These are phyloP conservation scores for Mycena rosella DNA, from an alignment of 768 basidiomycete genomes.

Conservation along the genomic window DNA sequence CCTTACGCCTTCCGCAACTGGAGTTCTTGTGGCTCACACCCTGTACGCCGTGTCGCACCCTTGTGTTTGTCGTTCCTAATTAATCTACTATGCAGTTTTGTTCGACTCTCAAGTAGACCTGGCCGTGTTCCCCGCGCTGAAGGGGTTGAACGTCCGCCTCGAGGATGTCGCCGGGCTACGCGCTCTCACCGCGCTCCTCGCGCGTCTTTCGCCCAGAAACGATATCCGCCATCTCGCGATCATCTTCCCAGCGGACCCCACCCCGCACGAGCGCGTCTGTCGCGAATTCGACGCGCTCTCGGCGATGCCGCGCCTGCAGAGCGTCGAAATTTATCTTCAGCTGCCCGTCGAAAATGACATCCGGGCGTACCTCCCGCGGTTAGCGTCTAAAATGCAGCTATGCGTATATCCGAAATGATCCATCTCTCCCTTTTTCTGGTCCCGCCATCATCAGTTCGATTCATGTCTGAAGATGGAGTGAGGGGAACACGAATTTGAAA, in stretches of 20 bases:
- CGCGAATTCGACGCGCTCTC: background rate
- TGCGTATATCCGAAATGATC: background rate
- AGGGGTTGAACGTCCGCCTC: background rate
- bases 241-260: background rate
- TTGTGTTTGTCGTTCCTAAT: background rate
- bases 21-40: slow-evolving; percentile 2
- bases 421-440: too few species aligned
- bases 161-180: background rate
- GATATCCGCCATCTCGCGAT: background rate
- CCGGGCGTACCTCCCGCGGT: background rate
- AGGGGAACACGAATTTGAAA: too few species aligned
- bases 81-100: background rate
- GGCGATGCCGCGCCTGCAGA: background rate
- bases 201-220: background rate
- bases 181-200: background rate
- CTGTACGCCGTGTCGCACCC: background rate
- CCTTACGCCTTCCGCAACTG: background rate
- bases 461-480: too few species aligned
- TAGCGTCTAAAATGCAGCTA: background rate
- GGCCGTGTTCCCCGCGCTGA: background rate
- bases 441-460: too few species aligned
- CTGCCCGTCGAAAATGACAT: background rate
- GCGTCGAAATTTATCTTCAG: background rate
- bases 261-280: background rate
- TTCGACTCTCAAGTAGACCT: background rate